phyloP scores from a whole-genome alignment of 2,329 filamentous ascomycete genomes.

The Fusarium kyushuense region DNA sequence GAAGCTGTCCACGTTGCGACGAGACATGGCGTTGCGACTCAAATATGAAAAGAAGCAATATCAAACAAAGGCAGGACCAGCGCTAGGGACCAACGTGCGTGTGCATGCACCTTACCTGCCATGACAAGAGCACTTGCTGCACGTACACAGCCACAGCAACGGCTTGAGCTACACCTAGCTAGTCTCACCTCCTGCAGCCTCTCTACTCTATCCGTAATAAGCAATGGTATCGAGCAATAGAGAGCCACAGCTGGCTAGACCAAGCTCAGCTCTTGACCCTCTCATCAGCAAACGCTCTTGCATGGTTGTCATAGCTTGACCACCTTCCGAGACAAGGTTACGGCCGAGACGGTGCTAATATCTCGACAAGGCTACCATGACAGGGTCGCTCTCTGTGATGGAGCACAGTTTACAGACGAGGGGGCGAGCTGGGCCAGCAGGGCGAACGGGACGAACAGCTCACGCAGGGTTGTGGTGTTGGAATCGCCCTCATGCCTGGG shows the following conservation, averaged over 20 bases:
- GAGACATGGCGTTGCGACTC: slow-evolving; percentile 43
- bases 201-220: slow-evolving; percentile 31
- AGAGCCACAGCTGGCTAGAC: slow-evolving; percentile 17
- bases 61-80: slow-evolving; percentile 36
- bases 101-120: slow-evolving; percentile 20
- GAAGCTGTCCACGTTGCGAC: slow-evolving; percentile 40
- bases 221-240: slow-evolving; percentile 28
- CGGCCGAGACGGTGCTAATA: slow-evolving; percentile 45
- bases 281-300: slow-evolving; percentile 31
- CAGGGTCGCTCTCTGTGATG: slow-evolving; percentile 36
- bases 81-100: slow-evolving; percentile 31
- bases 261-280: slow-evolving; percentile 35
- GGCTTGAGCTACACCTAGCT: slow-evolving; percentile 37
- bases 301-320: slow-evolving; percentile 33
- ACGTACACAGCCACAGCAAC: slow-evolving; percentile 39
- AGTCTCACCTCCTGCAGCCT: slow-evolving; percentile 42
- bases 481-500: slow-evolving; percentile 40
- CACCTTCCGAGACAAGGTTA: slow-evolving; percentile 50
- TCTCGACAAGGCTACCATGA: slow-evolving; percentile 46
- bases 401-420: slow-evolving; percentile 39
- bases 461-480: slow-evolving; percentile 41
- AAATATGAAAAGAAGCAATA: slow-evolving; percentile 39
- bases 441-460: slow-evolving; percentile 45
- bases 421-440: slow-evolving; percentile 44
- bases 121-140: slow-evolving; percentile 19